A percentile compares a stretch with the other conserved stretches of the same genome.
Conservation (phyloP, 192 early-diverging fungal species). For the Linnemannia hyalina region DNA sequence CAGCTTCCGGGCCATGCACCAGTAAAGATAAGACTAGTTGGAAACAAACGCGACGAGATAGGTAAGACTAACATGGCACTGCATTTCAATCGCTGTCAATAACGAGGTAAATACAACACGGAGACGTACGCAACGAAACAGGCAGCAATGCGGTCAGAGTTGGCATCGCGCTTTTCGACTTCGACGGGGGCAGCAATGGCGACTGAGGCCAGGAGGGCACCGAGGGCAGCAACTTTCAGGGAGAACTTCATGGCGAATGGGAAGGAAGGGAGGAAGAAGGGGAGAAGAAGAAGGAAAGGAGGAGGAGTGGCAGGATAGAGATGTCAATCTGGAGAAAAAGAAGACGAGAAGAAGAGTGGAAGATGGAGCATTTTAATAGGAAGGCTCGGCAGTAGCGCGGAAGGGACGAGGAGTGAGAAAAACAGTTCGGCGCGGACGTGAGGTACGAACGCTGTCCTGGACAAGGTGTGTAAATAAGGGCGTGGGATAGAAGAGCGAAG, state of each 20-base stretch:
- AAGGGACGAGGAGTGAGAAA: neutral
- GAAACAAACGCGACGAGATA: neutral
- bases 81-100: neutral
- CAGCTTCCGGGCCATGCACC: constrained; percentile 24
- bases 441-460: neutral
- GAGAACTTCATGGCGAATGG: constrained; percentile 24
- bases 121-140: constrained; percentile 4
- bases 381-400: neutral
- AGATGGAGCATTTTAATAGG: neutral
- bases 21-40: constrained; percentile 16
- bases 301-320: neutral
- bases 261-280: neutral
- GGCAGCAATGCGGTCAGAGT: constrained; percentile 21
- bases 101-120: too few relatives aligned
- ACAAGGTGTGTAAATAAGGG: neutral
- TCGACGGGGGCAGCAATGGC: constrained; percentile 20
- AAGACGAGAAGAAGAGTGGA: neutral
- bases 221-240: constrained; percentile 16
- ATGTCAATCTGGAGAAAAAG: constrained; percentile 17
- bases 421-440: neutral
- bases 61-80: neutral
- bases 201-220: constrained; percentile 8
- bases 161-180: constrained; percentile 29
- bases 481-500: neutral
- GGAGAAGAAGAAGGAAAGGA: neutral